Evolutionary conservation across 108 stramenopile species (phyloP), one percentile per base, ranked within the genome.

Genomic region (Chaetoceros muelleri): DNA sequence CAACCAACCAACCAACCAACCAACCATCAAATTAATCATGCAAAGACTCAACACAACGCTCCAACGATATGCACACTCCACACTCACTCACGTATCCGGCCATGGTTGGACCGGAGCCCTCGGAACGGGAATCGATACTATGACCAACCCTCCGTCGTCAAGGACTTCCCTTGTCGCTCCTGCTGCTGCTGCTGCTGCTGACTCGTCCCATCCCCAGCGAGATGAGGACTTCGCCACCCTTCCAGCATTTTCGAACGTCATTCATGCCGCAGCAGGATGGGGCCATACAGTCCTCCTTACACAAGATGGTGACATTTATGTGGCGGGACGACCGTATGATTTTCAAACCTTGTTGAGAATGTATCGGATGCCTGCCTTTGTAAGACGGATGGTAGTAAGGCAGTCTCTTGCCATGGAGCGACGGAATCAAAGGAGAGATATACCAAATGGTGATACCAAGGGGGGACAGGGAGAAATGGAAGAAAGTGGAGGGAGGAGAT

Each of bases 241-340:
- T 13, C n/a, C n/a, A n/a, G 34, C 5, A 10, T 10, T 40, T 10
- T 13, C 34, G 5, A 40, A 70, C 40, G 71, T 82, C 22, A 57
- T 70, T 34, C 56, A 69, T 2, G 80, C 67, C 0, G 53, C 76
- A 16, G 77, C 68, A 2, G 89, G 89, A 28, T 90, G 89, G 89
- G 89, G 89, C 1, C 75, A 71, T 46, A 76, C 84, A 3, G 84
- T 81, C 16, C 22, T 90, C 20, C 20, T 82, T 22, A 55, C 79
- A 29, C 18, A 17, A 0, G 52, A 67, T 27, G 48, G 66, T 5
- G 58, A 69, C 25, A 68, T 91, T 24, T 51, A 75, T 22, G 45
- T 83, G 31, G 65, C 71, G 24, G 90, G 90, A 23, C 80, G 85
- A 64, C 85, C 90, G n/a, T 84, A 87, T 55, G 90, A 91, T 53